Base-by-base conservation (phyloP, 345 rosid species). In the Ceriops tagal region DNA sequence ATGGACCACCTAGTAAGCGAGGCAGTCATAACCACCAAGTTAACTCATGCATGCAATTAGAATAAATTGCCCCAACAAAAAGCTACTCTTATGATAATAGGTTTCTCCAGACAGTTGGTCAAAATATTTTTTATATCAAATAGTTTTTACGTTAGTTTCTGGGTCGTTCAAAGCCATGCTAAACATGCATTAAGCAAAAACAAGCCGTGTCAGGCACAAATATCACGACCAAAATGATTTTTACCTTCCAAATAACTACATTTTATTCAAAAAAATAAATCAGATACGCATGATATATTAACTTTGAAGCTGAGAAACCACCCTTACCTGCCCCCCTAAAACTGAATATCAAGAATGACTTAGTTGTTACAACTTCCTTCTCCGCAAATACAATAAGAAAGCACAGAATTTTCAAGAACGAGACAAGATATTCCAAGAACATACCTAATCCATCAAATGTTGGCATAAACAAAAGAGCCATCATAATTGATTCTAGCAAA, bases 21-120 rank as follows among this genome's bases (percentile, higher is more conserved):
- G 30, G 27, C 53, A n/a, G 34, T 56, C 62, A 61, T 58, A 62
- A 46, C 60, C 53, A 68, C 66, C 27, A 26, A 66, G 37, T n/a
- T 13, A 16, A 52, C 19, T 49, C 18, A 28, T 18, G 52, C 22
- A 61, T 55, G 56, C 13, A 6, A 43, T 43, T 10, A 43, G 49
- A 43, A 43, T 43, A 11, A 43, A 43, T 5, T 13, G 16, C 18
- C 49, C 4, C 49, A 3, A 43, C 49, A 43, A 43, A 43, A 43
- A 18, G 49, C 49, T 43, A 43, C 49, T 43, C 49, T 43, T 43
- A 13, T 43, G 49, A 43, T 43, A 43, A 43, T 10, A 11, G 49
- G 18, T 43, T 43, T 43, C 16, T 13, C 49, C 49, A 43, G 49
- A 2, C 16, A 43, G 18, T 2, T 13, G 49, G 49, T 3, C 49